Percentiles rank a stretch among this genome's conserved stretches.
These are phyloP conservation scores for Oxyria digyna DNA, from an alignment of 148 eudicot genomes.

Conservation along the genomic window DNA sequence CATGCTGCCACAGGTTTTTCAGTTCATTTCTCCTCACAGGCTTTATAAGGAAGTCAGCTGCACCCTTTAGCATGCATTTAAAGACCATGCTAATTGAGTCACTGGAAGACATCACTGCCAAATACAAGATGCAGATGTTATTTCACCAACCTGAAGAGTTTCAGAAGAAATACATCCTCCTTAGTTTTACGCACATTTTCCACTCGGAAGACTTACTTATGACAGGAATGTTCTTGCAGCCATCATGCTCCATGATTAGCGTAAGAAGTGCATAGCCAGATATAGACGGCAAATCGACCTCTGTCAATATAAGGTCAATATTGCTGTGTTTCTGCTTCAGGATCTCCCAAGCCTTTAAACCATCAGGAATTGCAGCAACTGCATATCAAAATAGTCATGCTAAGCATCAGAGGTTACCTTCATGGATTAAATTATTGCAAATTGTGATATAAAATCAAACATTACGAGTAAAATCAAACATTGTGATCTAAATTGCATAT, in stretches of 20 bases:
- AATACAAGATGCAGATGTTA: not conserved
- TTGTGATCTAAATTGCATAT: not conserved
- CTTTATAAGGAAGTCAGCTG: slow-evolving; percentile 55
- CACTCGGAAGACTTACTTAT: slow-evolving; percentile 27
- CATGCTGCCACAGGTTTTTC: slow-evolving; percentile 64
- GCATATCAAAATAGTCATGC: slow-evolving; percentile 9
- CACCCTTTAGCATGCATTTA: slow-evolving; percentile 50
- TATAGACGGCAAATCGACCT: slow-evolving; percentile 45
- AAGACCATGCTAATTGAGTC: slow-evolving; percentile 46
- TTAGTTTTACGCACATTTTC: not conserved
- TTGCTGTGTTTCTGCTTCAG: slow-evolving; percentile 27
- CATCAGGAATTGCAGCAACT: slow-evolving; percentile 52
- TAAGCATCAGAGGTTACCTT: not conserved
- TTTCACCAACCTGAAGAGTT: slow-evolving; percentile 3
- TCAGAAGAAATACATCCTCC: not conserved
- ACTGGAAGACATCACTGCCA: slow-evolving; percentile 56
- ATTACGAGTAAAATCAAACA: not conserved
- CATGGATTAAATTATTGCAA: not conserved
- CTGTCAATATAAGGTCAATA: slow-evolving; percentile 48
- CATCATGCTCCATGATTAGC: slow-evolving; percentile 37
- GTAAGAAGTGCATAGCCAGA: slow-evolving; percentile 53
- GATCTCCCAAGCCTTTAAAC: slow-evolving; percentile 54
- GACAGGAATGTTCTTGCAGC: slow-evolving; percentile 46
- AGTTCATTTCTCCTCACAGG: slow-evolving; percentile 58
- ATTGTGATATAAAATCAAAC: not conserved